Percentiles rank a stretch among this genome's conserved stretches.
These are phyloP conservation scores for Penicillium fimorum DNA, from an alignment of 495 filamentous ascomycete species.

Conservation along the genomic window DNA sequence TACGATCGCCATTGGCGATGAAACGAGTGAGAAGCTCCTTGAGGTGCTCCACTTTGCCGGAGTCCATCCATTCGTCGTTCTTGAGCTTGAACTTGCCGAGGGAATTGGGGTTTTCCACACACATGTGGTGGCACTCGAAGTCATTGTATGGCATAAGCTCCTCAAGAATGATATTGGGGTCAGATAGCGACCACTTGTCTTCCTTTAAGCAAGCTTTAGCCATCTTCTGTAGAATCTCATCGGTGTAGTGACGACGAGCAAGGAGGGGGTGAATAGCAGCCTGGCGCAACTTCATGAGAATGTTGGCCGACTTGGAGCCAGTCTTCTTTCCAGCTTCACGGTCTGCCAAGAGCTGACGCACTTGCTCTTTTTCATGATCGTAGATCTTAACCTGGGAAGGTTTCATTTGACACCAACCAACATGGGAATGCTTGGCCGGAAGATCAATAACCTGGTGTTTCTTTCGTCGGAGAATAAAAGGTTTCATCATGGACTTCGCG, in stretches of 20 bases:
- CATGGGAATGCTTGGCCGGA: conserved; percentile 72
- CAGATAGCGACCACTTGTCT: conserved; percentile 55
- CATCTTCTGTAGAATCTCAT: conserved; percentile 73
- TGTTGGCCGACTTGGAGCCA: conserved; percentile 60
- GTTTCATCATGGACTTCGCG: conserved; percentile 88
- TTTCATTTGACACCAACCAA: conserved; percentile 79
- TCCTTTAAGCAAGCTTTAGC: conserved; percentile 69
- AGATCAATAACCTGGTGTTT: conserved; percentile 94
- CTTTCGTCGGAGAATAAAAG: conserved; percentile 89
- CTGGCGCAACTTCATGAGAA: conserved; percentile 88
- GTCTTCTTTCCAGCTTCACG: conserved; percentile 57
- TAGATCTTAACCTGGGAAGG: conserved; percentile 69
- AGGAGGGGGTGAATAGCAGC: conserved; percentile 91
- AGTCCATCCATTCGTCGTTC: conserved; percentile 81
- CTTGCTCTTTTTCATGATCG: conserved; percentile 54
- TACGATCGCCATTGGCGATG: conserved; percentile 78
- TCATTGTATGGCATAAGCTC: conserved; percentile 76
- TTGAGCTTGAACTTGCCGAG: conserved; percentile 70
- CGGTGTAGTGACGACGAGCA: conserved; percentile 74
- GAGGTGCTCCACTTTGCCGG: conserved; percentile 83
- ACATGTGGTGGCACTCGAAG: conserved; percentile 80
- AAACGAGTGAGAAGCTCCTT: conserved; percentile 68
- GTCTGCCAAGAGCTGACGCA: conserved; percentile 54
- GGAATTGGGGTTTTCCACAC: conserved; percentile 62
- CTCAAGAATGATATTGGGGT: conserved; percentile 64